These are phyloP conservation scores for Fonsecaea monophora DNA, from an alignment of 2,329 filamentous ascomycete genomes.

Conservation along the genomic window DNA sequence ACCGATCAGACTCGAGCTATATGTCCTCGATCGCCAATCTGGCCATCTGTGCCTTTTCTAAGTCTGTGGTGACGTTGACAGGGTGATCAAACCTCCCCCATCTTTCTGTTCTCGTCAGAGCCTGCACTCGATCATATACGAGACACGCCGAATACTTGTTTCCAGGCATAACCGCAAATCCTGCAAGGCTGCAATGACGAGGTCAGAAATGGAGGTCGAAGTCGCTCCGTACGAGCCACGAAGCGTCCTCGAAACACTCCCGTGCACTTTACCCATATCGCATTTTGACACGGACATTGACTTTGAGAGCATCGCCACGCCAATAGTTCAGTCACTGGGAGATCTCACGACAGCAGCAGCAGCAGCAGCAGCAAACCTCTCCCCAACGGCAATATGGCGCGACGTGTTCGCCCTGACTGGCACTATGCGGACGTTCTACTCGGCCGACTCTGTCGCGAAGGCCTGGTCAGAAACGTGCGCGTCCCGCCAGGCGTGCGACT, in stretches of 20 bases:
- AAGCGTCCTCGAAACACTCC: constrained; percentile 25
- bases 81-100: background rate
- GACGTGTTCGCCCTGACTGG: constrained; percentile 42
- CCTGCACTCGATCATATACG: background rate
- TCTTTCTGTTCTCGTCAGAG: background rate
- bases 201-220: constrained; percentile 10
- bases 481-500: constrained; percentile 14
- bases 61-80: too few relatives aligned
- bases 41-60: background rate
- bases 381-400: constrained; percentile 37
- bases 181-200: background rate
- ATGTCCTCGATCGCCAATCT: background rate
- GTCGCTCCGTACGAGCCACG: constrained; percentile 21
- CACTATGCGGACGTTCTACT: constrained; percentile 40
- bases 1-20: background rate
- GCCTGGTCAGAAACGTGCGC: constrained; percentile 36
- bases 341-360: background rate
- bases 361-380: constrained; percentile 1
- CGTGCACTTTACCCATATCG: constrained; percentile 21
- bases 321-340: constrained; percentile 12
- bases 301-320: constrained; percentile 20
- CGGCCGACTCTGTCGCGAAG: constrained; percentile 30
- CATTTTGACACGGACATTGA: constrained; percentile 18
- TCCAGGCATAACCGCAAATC: background rate
- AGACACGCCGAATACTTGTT: background rate